Conservation (phyloP, 139 green algal species). For the Coelastrella sp. region DNA sequence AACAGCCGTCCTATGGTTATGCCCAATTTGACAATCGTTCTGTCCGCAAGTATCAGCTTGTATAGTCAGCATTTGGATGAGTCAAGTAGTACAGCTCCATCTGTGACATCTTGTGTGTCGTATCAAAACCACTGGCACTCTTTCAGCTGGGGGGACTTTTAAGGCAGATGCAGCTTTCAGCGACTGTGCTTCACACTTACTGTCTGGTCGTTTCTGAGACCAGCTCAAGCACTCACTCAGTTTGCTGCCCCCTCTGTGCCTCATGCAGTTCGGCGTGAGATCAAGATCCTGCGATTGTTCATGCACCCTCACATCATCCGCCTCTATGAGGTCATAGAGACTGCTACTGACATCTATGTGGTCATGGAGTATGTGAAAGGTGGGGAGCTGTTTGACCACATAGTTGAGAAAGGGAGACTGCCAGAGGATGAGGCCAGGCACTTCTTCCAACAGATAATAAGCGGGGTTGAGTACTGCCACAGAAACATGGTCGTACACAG, state of each 20-base stretch:
- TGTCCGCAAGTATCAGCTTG: too few relatives aligned
- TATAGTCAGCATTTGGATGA: too few relatives aligned
- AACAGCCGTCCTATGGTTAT: too few relatives aligned
- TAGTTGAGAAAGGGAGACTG: constrained; percentile 98
- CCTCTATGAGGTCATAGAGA: constrained; percentile 99
- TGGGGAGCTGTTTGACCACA: constrained; percentile 99
- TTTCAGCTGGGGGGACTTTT: too few relatives aligned
- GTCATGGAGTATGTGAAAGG: constrained; percentile 99
- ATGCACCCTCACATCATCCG: constrained; percentile 99
- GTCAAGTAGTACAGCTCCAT: too few relatives aligned
- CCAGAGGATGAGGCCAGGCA: constrained; percentile 96
- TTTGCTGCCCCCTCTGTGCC: constrained; percentile 10
- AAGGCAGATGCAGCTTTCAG: too few relatives aligned
- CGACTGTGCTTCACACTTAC: too few relatives aligned
- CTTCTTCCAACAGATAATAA: constrained; percentile 99
- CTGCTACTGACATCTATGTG: constrained; percentile 96
- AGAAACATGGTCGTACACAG: constrained; percentile 96
- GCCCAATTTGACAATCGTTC: too few relatives aligned
- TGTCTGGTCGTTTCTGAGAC: too few relatives aligned
- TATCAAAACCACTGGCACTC: too few relatives aligned
- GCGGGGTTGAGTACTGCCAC: constrained; percentile 98
- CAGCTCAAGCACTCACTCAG: too few relatives aligned
- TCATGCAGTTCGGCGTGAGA: constrained; percentile 89
- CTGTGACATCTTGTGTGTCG: too few relatives aligned
- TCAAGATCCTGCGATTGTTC: constrained; percentile 99